Base-by-base conservation (phyloP, 2,329 filamentous ascomycete species). In the Exophiala xenobiotica region DNA sequence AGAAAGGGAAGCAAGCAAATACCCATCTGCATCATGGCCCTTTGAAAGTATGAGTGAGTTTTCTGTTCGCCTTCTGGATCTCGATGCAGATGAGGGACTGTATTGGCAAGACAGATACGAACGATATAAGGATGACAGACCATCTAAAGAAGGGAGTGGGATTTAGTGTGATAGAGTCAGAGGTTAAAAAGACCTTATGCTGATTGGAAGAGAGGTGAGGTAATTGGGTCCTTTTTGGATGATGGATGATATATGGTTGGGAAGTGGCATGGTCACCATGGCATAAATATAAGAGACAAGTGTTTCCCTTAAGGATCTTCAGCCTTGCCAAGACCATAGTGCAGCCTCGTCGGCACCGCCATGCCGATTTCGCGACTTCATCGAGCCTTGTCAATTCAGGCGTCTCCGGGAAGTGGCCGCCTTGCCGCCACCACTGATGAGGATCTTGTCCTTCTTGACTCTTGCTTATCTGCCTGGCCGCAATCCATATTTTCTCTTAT, bases 21-120 rank as follows among this genome's bases (percentile, higher is more conserved):
- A 56, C 27, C 42, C 40, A 8, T 14, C 22, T 11, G 6, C 20
- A 6, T 33, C 40, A 11, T 58, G 53, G 49, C 53, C 50, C 4
- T 54, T 26, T 31, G 18, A 41, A 38, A 46, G 24, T 22, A 56
- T 58, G 50, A 37, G 33, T 7, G 11, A 12, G 22, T 54, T 58
- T 27, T 54, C 49, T 40, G 53, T 39, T n/a, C 16, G 24, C 9
- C 56, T 58, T 42, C 42, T 58, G 9, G 47, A 45, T 8, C 33
- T 54, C n/a, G 19, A 35, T 9, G 40, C 46, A 16, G 44, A 51
- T 22, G 53, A 53, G 12, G 50, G 43, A 2, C 5, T 20, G 3
- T 58, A 53, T 43, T 58, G 56, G 37, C 37, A 39, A 16, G 23
- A 12, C 23, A 24, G 47, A 24, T 31, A 44, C 20, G 47, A 43